Base-by-base conservation (phyloP, 2,329 filamentous ascomycete species). In the Daldinia sp. region DNA sequence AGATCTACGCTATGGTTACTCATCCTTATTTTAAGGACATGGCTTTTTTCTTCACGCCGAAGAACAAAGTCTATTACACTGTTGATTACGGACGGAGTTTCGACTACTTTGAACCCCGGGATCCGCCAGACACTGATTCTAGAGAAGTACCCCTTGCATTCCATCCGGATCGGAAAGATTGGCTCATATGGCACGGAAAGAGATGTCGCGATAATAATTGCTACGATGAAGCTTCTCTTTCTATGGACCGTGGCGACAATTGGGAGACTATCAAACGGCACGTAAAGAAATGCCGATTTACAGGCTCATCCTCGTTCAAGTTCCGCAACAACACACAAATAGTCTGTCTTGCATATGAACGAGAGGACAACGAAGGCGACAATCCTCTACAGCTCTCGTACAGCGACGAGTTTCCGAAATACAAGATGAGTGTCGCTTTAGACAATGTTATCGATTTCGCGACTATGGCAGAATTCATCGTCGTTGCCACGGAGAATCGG, bases 401-500 rank as follows among this genome's bases (percentile, higher is more conserved):
- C 37, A 97, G 90, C 75, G 83, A 92, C 41, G 88, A 96, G 71
- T 93, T 90, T 78, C 96, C 96, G 72, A 79, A 81, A 10, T 84
- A 89, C 53, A 83, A 87, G 65, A 84, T 88, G 70, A 80, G 81
- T 11, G 80, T 87, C 19, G 83, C 87, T 61, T 88, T 90, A 74
- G 83, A 86, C 21, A 85, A 94, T 62, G 90, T 97, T 39, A 87
- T 90, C 70, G 90, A 90, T 69, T 98, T 96, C 77, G 94, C 93
- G 1, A 96, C 91, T 4, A 98, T 97, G 94, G 90, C 91, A 35
- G 95, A 99, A 75, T 99, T 97, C 76, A 95, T 99, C 72, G 87
- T 99, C 35, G 90, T 97, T 50, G 94, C 94, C 1, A 89, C 90
- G 4, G 84, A 90, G 61, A 87, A 93, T 61, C 81, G 87, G 29